Evolutionary conservation across 164 flowering plant species (phyloP).

Genomic region (Liriodendron chinense): DNA sequence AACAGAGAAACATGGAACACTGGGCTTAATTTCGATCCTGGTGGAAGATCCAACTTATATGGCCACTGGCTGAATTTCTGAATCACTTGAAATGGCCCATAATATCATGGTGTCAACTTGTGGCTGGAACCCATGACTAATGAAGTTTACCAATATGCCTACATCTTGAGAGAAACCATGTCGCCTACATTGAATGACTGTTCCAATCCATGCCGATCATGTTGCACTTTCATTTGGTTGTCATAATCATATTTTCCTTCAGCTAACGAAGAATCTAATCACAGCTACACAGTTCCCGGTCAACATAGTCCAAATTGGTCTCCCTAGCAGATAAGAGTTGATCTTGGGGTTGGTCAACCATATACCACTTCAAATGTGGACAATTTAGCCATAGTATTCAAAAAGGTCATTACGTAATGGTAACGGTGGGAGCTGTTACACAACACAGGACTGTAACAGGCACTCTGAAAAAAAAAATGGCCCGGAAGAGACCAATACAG

Average conservation of each 20-base stretch:
- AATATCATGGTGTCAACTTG: neutral
- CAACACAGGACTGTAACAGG: no score
- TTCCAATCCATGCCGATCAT: neutral
- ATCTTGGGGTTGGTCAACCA: neutral
- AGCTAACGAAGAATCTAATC: neutral
- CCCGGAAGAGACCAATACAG: no score
- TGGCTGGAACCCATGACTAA: neutral
- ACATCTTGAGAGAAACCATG: neutral
- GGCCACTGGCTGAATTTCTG: neutral
- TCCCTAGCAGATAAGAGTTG: neutral
- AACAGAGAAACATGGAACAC: slow-evolving; percentile 7
- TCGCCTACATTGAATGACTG: slow-evolving; percentile 4
- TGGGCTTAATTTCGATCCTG: neutral
- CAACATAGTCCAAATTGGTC: neutral
- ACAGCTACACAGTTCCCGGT: neutral
- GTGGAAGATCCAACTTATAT: neutral
- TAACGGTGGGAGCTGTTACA: no score
- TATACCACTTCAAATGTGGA: neutral
- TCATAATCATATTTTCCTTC: neutral
- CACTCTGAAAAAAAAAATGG: no score
- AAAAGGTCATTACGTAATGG: no score
- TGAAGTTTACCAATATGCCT: neutral
- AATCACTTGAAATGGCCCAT: neutral
- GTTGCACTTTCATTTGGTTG: slow-evolving; percentile 2
- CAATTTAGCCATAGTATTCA: no score